Base-by-base conservation (phyloP, 345 rosid genomes). In the Eucalyptus grandis region DNA sequence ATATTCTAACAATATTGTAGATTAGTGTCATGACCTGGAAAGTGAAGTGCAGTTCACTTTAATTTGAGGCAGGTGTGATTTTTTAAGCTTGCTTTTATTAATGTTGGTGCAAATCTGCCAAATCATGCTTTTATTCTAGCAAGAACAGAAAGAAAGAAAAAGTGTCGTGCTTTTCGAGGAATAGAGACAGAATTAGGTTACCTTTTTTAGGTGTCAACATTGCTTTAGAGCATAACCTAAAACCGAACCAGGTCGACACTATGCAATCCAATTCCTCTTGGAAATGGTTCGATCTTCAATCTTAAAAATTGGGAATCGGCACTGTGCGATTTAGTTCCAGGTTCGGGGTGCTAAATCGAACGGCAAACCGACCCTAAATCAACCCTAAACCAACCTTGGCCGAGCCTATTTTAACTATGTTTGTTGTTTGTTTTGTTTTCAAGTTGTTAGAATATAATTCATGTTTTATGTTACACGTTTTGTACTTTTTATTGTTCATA, bases 291-390 rank as follows among this genome's bases (percentile, higher is more conserved):
- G 3, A 30, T 62, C 69, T 27, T 60, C 69, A 1, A 13, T 62
- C 8, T 14, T 62, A 62, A 30, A 62, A 62, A 13, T 62, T 62
- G 69, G 14, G 31, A 62, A 27, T 1, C 2, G 0, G 1, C 17
- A 62, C 4, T 6, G 0, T 13, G 34, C 3, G 0, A 13, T 62
- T 30, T 1, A 2, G 16, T 62, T 30, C 34, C 17, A 27, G 0
- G 31, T 12, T 62, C 1, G 6, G 34, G 31, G 17, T 62, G 34
- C 7, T 30, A 30, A 27, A 62, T 30, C 1, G 1, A 6, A 62
- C 5, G 8, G 4, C 31, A 13, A 62, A 62, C 34, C 69, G 2
- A 62, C 69, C 69, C 60, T 21, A 22, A 24, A 53, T 53, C 58
- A 7, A 53, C 22, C 58, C n/a, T 60, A 27, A 60, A 60, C 31